phyloP scores from a whole-genome alignment of 345 rosid species.

The Salix udensis region DNA sequence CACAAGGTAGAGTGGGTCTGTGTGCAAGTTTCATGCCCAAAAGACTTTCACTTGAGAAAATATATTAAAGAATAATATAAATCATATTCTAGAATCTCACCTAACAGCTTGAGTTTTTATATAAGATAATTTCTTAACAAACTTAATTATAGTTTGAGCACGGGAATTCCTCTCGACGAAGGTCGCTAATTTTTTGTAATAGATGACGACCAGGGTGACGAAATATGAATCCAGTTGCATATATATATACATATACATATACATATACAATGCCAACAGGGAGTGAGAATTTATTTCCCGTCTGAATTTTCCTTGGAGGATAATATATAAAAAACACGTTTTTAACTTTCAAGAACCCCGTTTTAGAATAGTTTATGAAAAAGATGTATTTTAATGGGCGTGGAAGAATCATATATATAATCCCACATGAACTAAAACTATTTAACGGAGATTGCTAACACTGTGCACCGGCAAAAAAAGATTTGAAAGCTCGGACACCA shows the following conservation, averaged over 20 bases:
- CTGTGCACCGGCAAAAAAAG: no score
- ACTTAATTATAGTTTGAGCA: no score
- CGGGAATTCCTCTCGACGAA: not conserved
- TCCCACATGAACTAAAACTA: no score
- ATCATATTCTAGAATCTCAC: accelerated
- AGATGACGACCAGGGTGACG: constrained; percentile 4
- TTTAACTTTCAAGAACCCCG: not conserved
- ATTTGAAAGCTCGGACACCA: no score
- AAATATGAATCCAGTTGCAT: not conserved
- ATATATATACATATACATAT: not conserved
- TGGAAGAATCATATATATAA: no score
- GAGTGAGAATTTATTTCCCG: not conserved
- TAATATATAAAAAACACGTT: not conserved
- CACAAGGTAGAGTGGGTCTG: no score
- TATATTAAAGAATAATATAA: no score
- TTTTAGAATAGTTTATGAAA: no score
- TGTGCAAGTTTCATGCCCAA: no score
- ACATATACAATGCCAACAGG: no score
- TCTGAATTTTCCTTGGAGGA: not conserved
- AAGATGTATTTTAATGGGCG: no score
- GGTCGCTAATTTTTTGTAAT: not conserved
- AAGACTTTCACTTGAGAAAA: accelerated
- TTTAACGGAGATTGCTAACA: no score
- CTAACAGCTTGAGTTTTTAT: accelerated
- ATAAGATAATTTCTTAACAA: accelerated